phyloP scores from a whole-genome alignment of 139 green algal genomes.

The Chlorella sorokiniana region DNA sequence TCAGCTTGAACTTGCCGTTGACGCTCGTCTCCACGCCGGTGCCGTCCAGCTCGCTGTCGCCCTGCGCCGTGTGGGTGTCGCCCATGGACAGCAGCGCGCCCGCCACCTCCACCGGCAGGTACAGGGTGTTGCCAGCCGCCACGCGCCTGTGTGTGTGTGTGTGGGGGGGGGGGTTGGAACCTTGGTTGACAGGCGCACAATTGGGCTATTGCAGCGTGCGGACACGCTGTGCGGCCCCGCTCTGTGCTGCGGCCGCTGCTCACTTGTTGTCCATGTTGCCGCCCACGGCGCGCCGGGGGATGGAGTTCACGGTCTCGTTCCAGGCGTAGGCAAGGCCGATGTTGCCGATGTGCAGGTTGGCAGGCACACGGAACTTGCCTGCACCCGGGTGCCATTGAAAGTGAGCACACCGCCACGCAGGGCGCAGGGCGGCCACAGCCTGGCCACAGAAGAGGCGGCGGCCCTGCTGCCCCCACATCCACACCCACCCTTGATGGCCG shows the following conservation, averaged over 20 bases:
- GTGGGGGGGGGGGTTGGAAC: background rate
- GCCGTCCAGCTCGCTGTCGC: conserved; percentile 66
- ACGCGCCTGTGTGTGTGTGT: conserved; percentile 41
- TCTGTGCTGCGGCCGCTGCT: background rate
- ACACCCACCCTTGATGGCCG: conserved; percentile 42
- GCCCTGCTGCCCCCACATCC: too few species aligned
- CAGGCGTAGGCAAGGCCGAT: conserved; percentile 59
- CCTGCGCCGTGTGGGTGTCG: conserved; percentile 62
- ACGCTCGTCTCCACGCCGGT: conserved; percentile 75
- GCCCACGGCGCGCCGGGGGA: conserved; percentile 52
- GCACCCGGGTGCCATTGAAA: background rate
- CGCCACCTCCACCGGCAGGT: conserved; percentile 66
- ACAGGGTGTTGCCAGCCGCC: conserved; percentile 62
- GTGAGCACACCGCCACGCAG: too few species aligned
- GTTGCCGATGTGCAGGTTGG: conserved; percentile 76
- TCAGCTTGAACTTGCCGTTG: conserved; percentile 68
- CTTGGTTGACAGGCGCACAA: background rate
- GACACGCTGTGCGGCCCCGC: background rate
- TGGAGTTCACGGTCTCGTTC: conserved; percentile 45
- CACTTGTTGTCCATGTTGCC: conserved; percentile 68
- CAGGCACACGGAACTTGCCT: conserved; percentile 65
- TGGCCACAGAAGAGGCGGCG: too few species aligned
- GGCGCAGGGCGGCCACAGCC: too few species aligned
- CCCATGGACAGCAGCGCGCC: conserved; percentile 70
- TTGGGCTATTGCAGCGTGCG: background rate